Evolutionary conservation across 2,329 filamentous ascomycete species (phyloP), one percentile per base, ranked within the genome.

Genomic region (Polytolypa hystricis): DNA sequence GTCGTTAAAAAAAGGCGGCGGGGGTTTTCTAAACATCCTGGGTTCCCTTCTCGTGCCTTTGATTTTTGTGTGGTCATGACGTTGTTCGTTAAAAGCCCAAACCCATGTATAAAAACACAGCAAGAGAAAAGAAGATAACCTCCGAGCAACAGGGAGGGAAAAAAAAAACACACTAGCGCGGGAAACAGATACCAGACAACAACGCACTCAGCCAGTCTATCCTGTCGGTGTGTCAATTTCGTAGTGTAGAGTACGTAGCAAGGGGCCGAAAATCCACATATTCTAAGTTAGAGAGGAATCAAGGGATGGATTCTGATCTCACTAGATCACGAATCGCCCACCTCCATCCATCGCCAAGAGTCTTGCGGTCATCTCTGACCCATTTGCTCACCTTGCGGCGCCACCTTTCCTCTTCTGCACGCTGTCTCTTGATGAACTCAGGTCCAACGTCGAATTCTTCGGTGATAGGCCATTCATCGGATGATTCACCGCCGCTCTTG

Each of bases 361-460:
- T 53, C 17, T 49, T 47, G 45, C 70, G 66, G 42, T 72, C 69
- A 45, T 70, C 64, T 35, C 72, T 72, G 45, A 89, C 74, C 91
- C 91, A 98, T 51, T 75, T 79, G 55, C 83, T 80, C 47, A 89
- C 89, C 62, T 87, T 89, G 57, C 79, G 79, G 47, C 81, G 73
- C 91, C 91, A 98, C 42, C 84, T 73, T 32, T 84, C 80, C 62
- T 98, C 91, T 61, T 98, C 91, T 52, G 89, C 85, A 41, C 83
- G 74, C 55, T 96, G 89, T 44, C 87, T 72, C 49, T 80, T 73
- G 44, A 96, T 79, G 54, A 96, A 98, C 57, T 93, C 85, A 3
- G 89, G 91, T 0, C 91, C 91, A 38, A 98, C 85, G 55, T 98
- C 91, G 51, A 98, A 98, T 56, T 98, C 91, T 60, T 98, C 91